Evolutionary conservation across 1,284 basidiomycete genomes (phyloP), one percentile per base, ranked within the genome.

Genomic region (Microbotryomycetes sp.): DNA sequence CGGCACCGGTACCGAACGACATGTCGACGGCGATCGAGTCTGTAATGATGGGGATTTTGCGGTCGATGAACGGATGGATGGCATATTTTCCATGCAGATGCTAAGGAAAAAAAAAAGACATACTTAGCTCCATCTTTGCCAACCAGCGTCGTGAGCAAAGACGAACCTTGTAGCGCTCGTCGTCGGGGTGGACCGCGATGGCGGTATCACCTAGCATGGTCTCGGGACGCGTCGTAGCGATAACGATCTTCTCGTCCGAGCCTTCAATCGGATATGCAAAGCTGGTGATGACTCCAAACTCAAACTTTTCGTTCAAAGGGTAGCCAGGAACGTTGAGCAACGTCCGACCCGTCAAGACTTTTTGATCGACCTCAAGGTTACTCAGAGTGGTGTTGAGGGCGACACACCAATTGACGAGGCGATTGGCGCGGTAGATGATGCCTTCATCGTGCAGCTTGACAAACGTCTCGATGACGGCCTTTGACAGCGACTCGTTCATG

Each of bases 151-250:
- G 47, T 16, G 23, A 21, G 30, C 46, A 29, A 1, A 11, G 30
- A 52, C 24, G 35, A 9, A 78, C 77, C 74, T 81, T 94, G 79
- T 98, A 97, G n/a, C 96, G 83, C 28, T 82, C 75, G 76, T 98
- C 96, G 61, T 93, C 83, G 2, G 93, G 93, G 76, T 99, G 94
- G 1, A 98, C 91, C 49, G 96, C 96, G 51, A 99, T 87, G 31
- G 91, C 96, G 5, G 92, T 93, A 81, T 98, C 96, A 62, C 96
- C 96, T 0, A 99, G 82, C 89, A 98, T 96, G 1, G 96, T 98
- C 78, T 98, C 96, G 0, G 93, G 93, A 81, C 96, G 90, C 13
- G 96, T 98, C 2, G 96, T 98, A 0, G 93, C 94, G 54, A 99
- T 87, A 59, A 96, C 81, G 67, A 98, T 89, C 74, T 82, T 87